A percentile compares a stretch with the other conserved stretches of the same genome.
These are phyloP conservation scores for Lyophyllum semitale DNA, from an alignment of 768 basidiomycete genomes.

Conservation along the genomic window DNA sequence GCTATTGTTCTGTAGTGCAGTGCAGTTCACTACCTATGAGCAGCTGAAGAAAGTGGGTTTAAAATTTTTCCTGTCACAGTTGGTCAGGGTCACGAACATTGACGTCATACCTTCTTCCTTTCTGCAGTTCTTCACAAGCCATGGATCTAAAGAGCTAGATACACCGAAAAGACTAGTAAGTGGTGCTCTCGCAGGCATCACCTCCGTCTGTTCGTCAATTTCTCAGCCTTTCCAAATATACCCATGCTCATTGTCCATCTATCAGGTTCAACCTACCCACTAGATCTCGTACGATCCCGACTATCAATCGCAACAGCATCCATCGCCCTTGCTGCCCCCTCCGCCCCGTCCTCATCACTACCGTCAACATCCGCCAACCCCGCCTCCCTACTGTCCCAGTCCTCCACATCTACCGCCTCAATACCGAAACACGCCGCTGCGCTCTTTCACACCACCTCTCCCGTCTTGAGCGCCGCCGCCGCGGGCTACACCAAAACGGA, in stretches of 20 bases:
- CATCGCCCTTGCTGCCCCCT: slow-evolving; percentile 40
- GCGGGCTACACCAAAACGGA: slow-evolving; percentile 48
- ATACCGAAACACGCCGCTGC: slow-evolving; percentile 40
- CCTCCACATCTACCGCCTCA: slow-evolving; percentile 19
- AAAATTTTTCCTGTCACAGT: not conserved
- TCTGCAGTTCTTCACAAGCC: slow-evolving; percentile 66
- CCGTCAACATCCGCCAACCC: slow-evolving; percentile 20
- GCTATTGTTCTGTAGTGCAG: slow-evolving; percentile 49
- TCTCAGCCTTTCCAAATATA: slow-evolving; percentile 8
- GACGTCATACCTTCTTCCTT: slow-evolving; percentile 28
- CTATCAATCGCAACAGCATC: slow-evolving; percentile 94
- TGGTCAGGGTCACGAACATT: slow-evolving; percentile 13
- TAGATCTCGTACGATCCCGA: slow-evolving; percentile 91
- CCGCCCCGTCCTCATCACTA: slow-evolving; percentile 13
- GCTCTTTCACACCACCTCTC: slow-evolving; percentile 58
- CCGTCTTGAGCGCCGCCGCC: slow-evolving; percentile 15
- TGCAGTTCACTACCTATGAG: slow-evolving; percentile 89
- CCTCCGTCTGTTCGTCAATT: slow-evolving; percentile 79
- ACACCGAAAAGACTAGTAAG: slow-evolving; percentile 84
- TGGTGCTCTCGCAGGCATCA: slow-evolving; percentile 92
- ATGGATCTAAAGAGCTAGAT: slow-evolving; percentile 77
- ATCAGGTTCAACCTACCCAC: slow-evolving; percentile 82
- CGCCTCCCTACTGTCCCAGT: slow-evolving; percentile 20
- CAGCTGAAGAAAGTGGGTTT: slow-evolving; percentile 77
- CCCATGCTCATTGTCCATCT: slow-evolving; percentile 1